Percentiles rank a stretch among this genome's conserved stretches.
These are phyloP conservation scores for Peniophora sp. DNA, from an alignment of 1,284 basidiomycete species.

Conservation along the genomic window DNA sequence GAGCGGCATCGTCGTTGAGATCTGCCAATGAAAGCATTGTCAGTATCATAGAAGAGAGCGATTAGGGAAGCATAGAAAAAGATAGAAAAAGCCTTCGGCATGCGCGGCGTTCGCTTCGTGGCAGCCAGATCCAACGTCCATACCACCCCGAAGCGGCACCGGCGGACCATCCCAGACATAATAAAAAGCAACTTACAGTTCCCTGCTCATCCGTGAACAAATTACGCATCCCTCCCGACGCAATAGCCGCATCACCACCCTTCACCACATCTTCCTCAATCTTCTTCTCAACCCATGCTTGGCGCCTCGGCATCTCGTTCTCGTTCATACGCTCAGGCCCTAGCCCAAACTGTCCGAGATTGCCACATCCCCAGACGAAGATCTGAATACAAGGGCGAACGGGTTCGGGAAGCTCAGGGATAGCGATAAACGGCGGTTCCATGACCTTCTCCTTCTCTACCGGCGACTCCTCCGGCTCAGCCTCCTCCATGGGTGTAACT, in stretches of 20 bases:
- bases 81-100: too few relatives aligned
- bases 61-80: too few relatives aligned
- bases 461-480: too few relatives aligned
- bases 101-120: too few relatives aligned
- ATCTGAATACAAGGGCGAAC: conserved; percentile 50
- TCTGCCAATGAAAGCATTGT: too few relatives aligned
- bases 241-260: conserved; percentile 70
- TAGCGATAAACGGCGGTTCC: conserved; percentile 6
- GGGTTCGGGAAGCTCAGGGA: conserved; percentile 10
- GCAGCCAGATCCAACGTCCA: too few relatives aligned
- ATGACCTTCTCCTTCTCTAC: too few relatives aligned
- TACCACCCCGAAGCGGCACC: too few relatives aligned
- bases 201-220: conserved; percentile 78
- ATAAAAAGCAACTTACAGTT: conserved; percentile 79
- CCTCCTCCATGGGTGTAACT: too few relatives aligned
- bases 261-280: conserved; percentile 59
- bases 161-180: too few relatives aligned
- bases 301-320: conserved; percentile 64
- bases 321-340: conserved; percentile 66
- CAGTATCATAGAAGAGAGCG: too few relatives aligned
- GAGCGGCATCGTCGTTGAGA: conserved; percentile 88
- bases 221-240: conserved; percentile 80
- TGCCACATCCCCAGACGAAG: conserved; percentile 83
- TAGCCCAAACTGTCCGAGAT: conserved; percentile 85
- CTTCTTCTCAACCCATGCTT: conserved; percentile 54